These are phyloP conservation scores for Staphylotrichum longicolle DNA, from an alignment of 495 filamentous ascomycete species.

Conservation along the genomic window DNA sequence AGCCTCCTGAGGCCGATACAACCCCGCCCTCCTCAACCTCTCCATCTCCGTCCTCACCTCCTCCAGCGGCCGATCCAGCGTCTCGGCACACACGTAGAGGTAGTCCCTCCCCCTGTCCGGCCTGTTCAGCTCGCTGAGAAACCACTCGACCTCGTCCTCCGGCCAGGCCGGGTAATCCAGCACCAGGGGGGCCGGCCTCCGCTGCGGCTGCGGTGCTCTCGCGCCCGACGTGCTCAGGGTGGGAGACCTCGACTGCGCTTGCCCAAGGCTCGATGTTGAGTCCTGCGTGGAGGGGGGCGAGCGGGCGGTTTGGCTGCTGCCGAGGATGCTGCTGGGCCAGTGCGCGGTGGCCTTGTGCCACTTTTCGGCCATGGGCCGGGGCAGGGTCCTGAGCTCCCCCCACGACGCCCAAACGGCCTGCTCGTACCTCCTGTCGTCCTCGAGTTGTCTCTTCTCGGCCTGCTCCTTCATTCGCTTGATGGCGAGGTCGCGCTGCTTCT, in stretches of 20 bases:
- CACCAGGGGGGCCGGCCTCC: neutral
- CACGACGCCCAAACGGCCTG: neutral
- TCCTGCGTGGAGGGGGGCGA: no score
- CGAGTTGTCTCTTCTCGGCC: slow-evolving; percentile 1
- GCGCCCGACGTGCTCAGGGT: no score
- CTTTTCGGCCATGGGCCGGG: slow-evolving; percentile 1
- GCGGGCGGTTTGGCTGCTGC: no score
- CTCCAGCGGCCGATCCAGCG: slow-evolving; percentile 4
- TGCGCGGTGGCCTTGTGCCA: neutral
- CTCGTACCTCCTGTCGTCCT: neutral
- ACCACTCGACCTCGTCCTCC: slow-evolving; percentile 9
- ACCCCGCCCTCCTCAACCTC: neutral
- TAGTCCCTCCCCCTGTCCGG: neutral
- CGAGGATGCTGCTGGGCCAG: neutral
- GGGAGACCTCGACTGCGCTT: neutral
- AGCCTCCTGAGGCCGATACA: neutral
- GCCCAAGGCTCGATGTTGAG: no score
- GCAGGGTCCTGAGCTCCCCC: neutral
- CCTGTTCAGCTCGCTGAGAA: slow-evolving; percentile 3
- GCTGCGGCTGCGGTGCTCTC: neutral
- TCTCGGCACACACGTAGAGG: slow-evolving; percentile 10
- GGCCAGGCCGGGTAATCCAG: slow-evolving; percentile 2
- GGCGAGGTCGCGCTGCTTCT: slow-evolving; percentile 6
- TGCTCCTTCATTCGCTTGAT: slow-evolving; percentile 3
- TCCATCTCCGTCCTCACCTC: slow-evolving; percentile 12